phyloP scores from a whole-genome alignment of 225 moss, liverwort and hornwort genomes.

The Pseudoscleropodium purum region DNA sequence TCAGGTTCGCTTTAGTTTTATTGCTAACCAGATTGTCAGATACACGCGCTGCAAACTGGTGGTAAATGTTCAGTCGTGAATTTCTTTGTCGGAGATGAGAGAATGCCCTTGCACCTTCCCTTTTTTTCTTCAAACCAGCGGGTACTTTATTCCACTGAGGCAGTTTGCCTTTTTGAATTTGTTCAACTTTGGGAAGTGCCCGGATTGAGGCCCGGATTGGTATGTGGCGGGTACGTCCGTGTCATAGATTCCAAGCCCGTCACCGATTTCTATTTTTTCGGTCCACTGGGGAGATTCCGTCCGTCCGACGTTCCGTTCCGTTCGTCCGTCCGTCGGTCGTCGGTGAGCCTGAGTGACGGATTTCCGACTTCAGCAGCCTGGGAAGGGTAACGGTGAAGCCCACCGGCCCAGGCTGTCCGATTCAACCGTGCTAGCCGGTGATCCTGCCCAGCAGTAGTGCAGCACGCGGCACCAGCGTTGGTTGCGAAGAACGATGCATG shows the following conservation, averaged over 20 bases:
- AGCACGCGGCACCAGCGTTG: neutral
- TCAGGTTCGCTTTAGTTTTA: neutral
- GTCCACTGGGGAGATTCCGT: neutral
- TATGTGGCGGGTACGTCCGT: neutral
- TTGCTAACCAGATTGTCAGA: neutral
- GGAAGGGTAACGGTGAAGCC: neutral
- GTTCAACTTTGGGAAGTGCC: neutral
- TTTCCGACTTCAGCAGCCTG: neutral
- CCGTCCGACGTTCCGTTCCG: neutral
- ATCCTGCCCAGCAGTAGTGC: neutral
- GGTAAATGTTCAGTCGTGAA: neutral
- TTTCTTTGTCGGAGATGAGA: neutral
- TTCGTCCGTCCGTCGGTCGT: neutral
- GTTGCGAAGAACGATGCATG: conserved; percentile 16
- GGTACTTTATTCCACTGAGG: neutral
- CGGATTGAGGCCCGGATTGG: neutral
- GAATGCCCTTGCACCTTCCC: neutral
- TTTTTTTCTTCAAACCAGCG: too few relatives aligned
- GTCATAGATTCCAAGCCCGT: neutral
- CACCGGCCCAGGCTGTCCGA: neutral
- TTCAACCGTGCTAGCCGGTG: neutral
- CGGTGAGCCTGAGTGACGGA: neutral
- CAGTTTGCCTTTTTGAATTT: neutral
- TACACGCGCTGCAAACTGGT: neutral
- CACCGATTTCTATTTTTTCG: neutral